Base-by-base conservation (phyloP, 805 yeast genomes). In the Lachancea sp. region DNA sequence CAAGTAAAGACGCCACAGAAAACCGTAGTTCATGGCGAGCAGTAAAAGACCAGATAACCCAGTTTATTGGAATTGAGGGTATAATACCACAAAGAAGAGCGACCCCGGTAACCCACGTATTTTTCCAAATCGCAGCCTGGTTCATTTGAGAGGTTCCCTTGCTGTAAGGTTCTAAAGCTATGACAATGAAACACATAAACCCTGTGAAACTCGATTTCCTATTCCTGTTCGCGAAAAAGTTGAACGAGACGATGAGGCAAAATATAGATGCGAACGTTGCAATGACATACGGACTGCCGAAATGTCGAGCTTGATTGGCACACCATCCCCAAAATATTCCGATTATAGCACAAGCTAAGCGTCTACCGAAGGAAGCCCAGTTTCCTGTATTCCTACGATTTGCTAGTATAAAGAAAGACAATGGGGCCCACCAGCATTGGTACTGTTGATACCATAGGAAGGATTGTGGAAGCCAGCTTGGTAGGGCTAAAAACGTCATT, bases 281-380 rank as follows among this genome's bases (percentile, higher is more conserved):
- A 31, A 71, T 49, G 4, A 72, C 71, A 42, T 62, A 63, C 1
- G 67, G 63, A 37, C 54, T 56, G 20, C 65, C 55, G 36, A 61
- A 67, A 38, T 63, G 64, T 16, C 58, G 48, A 1, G 75, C 56
- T 21, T 67, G 64, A 41, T 56, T 58, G 0, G 72, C 68, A 11
- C 71, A 65, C 63, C 75, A 72, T 0, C 71, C 77, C 69, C 73
- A 69, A 43, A 71, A 65, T 8, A 65, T 58, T 2, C 74, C 74
- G n/a, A 61, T 20, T 7, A 71, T 36, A 43, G 69, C 64, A 29
- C 63, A 62, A 0, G 52, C 11, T 0, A 64, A 16, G 45, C 75
- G 55, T n/a, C 60, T 56, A 2, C 49, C 19, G 2, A 67, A 25
- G 19, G 58, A 55, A 12, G 40, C 42, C 63, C 78, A 58, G 6